Evolutionary conservation across 352 stramenopile species (phyloP).

Genomic region (Globisporangium nagaii): DNA sequence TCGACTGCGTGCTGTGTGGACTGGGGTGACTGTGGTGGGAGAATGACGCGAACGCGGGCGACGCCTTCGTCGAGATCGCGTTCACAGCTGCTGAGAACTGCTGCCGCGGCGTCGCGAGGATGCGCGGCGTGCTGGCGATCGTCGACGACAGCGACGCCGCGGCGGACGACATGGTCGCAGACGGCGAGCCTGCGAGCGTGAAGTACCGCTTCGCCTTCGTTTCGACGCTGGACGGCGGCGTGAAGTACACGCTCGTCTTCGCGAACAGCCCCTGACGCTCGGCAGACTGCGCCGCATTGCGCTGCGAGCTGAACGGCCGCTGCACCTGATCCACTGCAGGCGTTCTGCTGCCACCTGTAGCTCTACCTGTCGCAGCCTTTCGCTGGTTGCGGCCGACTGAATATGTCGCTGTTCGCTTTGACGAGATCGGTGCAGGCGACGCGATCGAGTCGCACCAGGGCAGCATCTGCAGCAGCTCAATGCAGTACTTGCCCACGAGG

Average conservation of each 20-base stretch:
- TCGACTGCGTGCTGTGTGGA: conserved; percentile 1
- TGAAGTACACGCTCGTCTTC: conserved; percentile 48
- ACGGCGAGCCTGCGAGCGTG: conserved; percentile 47
- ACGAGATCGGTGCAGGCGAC: not conserved
- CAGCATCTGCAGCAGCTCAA: conserved; percentile 63
- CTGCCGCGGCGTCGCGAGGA: conserved; percentile 57
- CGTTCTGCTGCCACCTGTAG: not conserved
- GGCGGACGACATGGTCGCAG: conserved; percentile 67
- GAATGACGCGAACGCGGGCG: conserved; percentile 59
- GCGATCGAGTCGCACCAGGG: conserved; percentile 50
- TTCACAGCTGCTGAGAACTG: conserved; percentile 75
- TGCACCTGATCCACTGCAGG: conserved; percentile 30
- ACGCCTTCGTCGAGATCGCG: conserved; percentile 69
- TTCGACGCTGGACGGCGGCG: conserved; percentile 61
- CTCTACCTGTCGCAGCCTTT: conserved; percentile 3
- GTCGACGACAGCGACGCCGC: conserved; percentile 64
- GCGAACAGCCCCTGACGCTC: conserved; percentile 33
- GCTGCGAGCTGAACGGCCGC: conserved; percentile 22
- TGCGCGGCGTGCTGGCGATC: conserved; percentile 63
- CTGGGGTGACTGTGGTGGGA: conserved; percentile 24
- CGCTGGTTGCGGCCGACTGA: conserved; percentile 1
- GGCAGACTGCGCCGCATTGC: conserved; percentile 7
- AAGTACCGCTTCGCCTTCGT: conserved; percentile 65
- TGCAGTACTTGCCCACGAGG: conserved; percentile 46
- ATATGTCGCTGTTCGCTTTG: not conserved